Evolutionary conservation across 1,284 basidiomycete genomes (phyloP).

Genomic region (Lentinula novae-zelandiae): DNA sequence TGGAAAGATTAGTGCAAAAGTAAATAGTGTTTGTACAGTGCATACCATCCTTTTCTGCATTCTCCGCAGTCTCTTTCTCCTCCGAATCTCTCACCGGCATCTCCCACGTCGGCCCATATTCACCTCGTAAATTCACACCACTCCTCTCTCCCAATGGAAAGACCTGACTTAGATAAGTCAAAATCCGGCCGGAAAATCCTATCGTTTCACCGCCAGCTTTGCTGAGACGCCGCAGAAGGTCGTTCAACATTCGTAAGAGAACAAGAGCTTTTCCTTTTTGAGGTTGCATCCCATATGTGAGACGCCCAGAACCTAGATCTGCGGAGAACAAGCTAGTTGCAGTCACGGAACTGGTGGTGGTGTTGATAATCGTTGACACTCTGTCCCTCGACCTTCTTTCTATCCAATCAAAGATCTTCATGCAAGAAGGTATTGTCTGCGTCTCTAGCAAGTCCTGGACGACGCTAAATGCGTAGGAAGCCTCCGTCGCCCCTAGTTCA

Average conservation of each 20-base stretch:
- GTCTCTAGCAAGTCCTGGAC: conserved; percentile 77
- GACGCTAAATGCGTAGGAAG: conserved; percentile 53
- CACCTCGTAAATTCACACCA: conserved; percentile 86
- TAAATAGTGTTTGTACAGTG: conserved; percentile 58
- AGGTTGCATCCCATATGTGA: conserved; percentile 75
- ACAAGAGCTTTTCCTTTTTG: conserved; percentile 85
- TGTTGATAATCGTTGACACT: not conserved
- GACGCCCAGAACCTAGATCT: conserved; percentile 13
- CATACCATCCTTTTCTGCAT: conserved; percentile 19
- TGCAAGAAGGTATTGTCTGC: conserved; percentile 78
- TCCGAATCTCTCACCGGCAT: conserved; percentile 22
- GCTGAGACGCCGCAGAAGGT: conserved; percentile 79
- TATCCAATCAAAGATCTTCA: conserved; percentile 82
- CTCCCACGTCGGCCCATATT: conserved; percentile 80
- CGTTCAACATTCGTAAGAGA: conserved; percentile 81
- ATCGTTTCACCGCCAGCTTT: conserved; percentile 80
- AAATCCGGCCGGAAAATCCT: conserved; percentile 78
- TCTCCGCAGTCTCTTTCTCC: conserved; percentile 16
- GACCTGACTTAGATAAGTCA: conserved; percentile 81
- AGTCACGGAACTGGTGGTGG: conserved; percentile 27
- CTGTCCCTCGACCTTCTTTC: conserved; percentile 36
- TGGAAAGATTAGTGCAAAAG: conserved; percentile 5
- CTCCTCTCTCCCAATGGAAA: conserved; percentile 87
- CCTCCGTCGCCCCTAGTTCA: conserved; percentile 46
- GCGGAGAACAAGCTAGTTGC: not conserved